phyloP scores from a whole-genome alignment of 495 filamentous ascomycete genomes.

The Aspergillus incahuasiensis region DNA sequence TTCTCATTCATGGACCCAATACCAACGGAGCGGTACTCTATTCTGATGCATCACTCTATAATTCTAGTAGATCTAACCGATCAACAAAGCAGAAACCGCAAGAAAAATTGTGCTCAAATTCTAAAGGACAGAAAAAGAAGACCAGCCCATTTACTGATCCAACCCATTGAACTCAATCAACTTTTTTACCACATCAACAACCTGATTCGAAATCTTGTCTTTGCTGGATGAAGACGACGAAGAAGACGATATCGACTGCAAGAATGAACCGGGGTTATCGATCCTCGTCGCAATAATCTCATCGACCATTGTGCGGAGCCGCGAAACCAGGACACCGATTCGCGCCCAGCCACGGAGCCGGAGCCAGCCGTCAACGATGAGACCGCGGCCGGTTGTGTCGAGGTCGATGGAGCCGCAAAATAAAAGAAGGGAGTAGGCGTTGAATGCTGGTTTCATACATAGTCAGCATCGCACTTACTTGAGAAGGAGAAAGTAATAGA shows the following conservation, averaged over 20 bases:
- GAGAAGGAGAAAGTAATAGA: neutral
- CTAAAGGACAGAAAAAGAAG: neutral
- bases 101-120: neutral
- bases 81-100: neutral
- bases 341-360: conserved; percentile 88
- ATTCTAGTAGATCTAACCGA: neutral
- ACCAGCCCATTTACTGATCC: conserved; percentile 48
- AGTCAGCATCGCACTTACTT: neutral
- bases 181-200: conserved; percentile 70
- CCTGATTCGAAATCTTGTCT: conserved; percentile 47
- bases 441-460: conserved; percentile 60
- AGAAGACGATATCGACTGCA: conserved; percentile 26
- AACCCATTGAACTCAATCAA: conserved; percentile 85
- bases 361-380: conserved; percentile 92
- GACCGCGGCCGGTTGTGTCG: conserved; percentile 81
- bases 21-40: neutral
- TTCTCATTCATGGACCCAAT: neutral
- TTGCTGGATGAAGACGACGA: conserved; percentile 18
- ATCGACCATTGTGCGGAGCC: conserved; percentile 82
- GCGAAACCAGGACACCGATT: conserved; percentile 83
- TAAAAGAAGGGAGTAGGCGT: conserved; percentile 83
- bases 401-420: conserved; percentile 81
- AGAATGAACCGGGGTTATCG: conserved; percentile 59
- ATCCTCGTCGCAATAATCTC: conserved; percentile 71
- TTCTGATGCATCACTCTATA: neutral